A percentile compares a stretch with the other conserved stretches of the same genome.
Conservation (phyloP, 306 rosid genomes). For the Coriaria nepalensis region DNA sequence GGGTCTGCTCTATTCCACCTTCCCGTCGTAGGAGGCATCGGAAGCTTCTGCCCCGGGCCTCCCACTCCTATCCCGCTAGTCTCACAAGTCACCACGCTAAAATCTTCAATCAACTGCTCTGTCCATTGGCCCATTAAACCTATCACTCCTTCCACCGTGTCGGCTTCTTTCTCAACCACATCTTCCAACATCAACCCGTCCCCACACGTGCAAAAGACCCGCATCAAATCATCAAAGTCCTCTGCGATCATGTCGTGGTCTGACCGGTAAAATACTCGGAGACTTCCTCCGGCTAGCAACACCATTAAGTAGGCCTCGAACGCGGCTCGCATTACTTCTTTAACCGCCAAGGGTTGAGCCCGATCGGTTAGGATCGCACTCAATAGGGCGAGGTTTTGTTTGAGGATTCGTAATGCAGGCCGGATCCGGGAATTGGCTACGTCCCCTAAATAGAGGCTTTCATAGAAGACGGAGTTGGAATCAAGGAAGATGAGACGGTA, state of each 20-base stretch:
- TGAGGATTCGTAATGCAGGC: constrained; percentile 54
- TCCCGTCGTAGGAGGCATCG: constrained; percentile 89
- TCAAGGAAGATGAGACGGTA: constrained; percentile 79
- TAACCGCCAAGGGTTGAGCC: constrained; percentile 74
- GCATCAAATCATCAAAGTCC: constrained; percentile 61
- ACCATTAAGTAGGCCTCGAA: constrained; percentile 84
- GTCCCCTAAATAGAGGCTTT: constrained; percentile 45
- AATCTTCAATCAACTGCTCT: constrained; percentile 81
- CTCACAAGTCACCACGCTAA: constrained; percentile 60
- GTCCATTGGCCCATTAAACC: constrained; percentile 57
- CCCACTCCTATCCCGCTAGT: constrained; percentile 53
- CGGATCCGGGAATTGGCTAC: constrained; percentile 55
- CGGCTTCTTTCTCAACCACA: constrained; percentile 65
- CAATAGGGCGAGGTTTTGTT: constrained; percentile 69
- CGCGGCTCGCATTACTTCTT: constrained; percentile 74
- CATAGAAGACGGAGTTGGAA: constrained; percentile 63
- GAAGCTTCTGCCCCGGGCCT: constrained; percentile 50
- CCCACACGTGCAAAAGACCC: constrained; percentile 52
- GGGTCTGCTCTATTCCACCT: constrained; percentile 82
- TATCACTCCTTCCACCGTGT: constrained; percentile 58
- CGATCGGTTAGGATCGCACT: constrained; percentile 43
- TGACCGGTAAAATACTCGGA: constrained; percentile 42
- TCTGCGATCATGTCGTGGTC: constrained; percentile 55
- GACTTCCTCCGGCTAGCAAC: constrained; percentile 74
- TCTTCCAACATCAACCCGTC: constrained; percentile 68